Conservation (phyloP, 108 stramenopile genomes). For the Nannochloropsis gaditana region DNA sequence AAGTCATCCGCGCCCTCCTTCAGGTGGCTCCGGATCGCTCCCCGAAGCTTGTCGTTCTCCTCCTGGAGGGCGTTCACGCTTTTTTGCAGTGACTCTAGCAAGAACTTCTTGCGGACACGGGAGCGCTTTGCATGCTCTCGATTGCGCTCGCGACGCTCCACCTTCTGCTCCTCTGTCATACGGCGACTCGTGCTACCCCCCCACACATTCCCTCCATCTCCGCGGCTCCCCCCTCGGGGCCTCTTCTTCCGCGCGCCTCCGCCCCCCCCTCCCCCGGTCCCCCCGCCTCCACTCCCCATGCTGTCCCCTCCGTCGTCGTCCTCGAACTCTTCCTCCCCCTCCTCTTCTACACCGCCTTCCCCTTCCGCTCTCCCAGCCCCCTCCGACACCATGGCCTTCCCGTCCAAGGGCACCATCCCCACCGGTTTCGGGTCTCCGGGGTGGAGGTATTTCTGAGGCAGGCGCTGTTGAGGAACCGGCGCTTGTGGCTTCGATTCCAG, state of each 20-base stretch:
- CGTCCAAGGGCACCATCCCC: background rate
- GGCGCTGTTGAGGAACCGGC: background rate
- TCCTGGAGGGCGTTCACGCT: slow-evolving; percentile 78
- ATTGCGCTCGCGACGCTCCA: slow-evolving; percentile 69
- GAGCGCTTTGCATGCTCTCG: slow-evolving; percentile 94
- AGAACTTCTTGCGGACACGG: slow-evolving; percentile 92
- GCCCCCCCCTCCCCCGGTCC: slow-evolving; percentile 22
- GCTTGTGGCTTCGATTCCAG: background rate
- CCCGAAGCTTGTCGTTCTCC: slow-evolving; percentile 65
- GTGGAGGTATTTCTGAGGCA: background rate
- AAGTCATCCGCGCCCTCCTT: slow-evolving; percentile 24
- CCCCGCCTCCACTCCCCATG: slow-evolving; percentile 13
- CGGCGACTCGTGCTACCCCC: slow-evolving; percentile 29
- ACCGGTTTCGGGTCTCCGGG: background rate
- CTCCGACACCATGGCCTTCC: background rate
- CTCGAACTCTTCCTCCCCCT: background rate
- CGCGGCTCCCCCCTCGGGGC: background rate
- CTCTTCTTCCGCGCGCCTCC: slow-evolving; percentile 21
- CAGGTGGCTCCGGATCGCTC: slow-evolving; percentile 48
- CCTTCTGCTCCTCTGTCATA: slow-evolving; percentile 56
- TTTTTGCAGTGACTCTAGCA: slow-evolving; percentile 85
- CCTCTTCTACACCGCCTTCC: background rate
- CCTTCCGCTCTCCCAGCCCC: background rate
- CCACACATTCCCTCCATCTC: slow-evolving; percentile 22
- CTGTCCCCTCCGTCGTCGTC: background rate